Conservation (phyloP, 345 rosid genomes). For the Eucalyptus viminalis region DNA sequence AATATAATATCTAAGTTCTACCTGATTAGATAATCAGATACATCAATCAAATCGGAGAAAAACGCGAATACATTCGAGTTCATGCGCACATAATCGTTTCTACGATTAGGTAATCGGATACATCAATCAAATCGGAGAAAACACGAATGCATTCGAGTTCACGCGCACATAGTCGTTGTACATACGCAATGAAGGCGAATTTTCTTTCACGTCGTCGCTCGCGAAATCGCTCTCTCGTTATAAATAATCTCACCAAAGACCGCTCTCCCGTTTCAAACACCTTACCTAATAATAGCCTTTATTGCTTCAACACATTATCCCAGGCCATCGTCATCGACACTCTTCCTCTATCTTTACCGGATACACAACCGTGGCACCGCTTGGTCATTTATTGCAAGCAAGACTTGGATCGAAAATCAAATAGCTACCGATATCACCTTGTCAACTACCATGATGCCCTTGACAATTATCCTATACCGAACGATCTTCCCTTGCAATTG, state of each 20-base stretch:
- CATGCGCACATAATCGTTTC: fast-evolving
- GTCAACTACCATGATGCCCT: not conserved
- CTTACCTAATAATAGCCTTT: not conserved
- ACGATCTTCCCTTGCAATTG: not conserved
- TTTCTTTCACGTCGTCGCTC: not conserved
- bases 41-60: too few relatives aligned
- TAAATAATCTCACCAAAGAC: not conserved
- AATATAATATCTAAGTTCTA: not conserved
- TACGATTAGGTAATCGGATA: too few relatives aligned
- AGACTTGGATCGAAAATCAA: not conserved
- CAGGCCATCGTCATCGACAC: not conserved
- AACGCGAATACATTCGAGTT: too few relatives aligned
- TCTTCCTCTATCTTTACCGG: not conserved
- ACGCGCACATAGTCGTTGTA: not conserved
- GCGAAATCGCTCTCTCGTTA: not conserved
- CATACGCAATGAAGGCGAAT: not conserved
- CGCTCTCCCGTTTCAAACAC: not conserved
- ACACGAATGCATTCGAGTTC: not conserved
- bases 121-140: not conserved
- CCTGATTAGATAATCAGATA: not conserved
- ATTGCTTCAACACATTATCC: not conserved
- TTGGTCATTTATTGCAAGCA: not conserved
- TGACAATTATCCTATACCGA: not conserved
- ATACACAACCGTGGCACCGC: not conserved
- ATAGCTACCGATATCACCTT: not conserved